A percentile compares a stretch with the other conserved stretches of the same genome.
Evolutionary conservation across 768 basidiomycete species (phyloP).

Genomic region (Pisolithus marmoratus): DNA sequence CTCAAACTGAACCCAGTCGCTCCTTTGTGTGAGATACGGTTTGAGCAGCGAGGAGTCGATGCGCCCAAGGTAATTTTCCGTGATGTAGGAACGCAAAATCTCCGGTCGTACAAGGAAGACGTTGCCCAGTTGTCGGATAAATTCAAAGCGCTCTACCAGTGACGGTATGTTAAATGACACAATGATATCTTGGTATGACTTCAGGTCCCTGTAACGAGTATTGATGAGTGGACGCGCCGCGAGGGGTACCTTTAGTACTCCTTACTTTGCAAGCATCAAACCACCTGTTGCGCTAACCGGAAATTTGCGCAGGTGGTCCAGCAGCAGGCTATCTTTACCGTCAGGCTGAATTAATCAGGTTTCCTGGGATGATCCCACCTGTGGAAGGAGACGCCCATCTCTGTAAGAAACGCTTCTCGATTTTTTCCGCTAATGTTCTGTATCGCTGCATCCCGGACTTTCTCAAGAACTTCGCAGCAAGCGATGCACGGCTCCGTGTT

Average conservation of each 20-base stretch:
- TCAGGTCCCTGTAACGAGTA: conserved; percentile 68
- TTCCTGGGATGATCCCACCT: conserved; percentile 39
- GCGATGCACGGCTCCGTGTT: conserved; percentile 90
- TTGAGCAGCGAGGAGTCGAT: conserved; percentile 83
- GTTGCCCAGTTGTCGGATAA: conserved; percentile 95
- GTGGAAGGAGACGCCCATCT: conserved; percentile 93
- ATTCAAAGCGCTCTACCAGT: conserved; percentile 93
- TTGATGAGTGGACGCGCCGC: background rate
- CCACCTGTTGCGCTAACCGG: conserved; percentile 96
- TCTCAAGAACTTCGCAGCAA: conserved; percentile 82
- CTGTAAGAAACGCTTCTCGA: conserved; percentile 84
- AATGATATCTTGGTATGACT: conserved; percentile 90
- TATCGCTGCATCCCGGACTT: conserved; percentile 69
- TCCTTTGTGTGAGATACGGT: conserved; percentile 86
- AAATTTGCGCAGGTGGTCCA: conserved; percentile 95
- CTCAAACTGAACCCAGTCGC: conserved; percentile 86
- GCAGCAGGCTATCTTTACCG: conserved; percentile 54
- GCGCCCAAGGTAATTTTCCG: conserved; percentile 86
- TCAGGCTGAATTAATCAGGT: conserved; percentile 6
- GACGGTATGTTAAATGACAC: conserved; percentile 76
- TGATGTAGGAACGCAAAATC: conserved; percentile 91
- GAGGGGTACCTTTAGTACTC: conserved; percentile 7
- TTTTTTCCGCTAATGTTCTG: conserved; percentile 89
- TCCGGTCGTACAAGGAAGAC: conserved; percentile 96
- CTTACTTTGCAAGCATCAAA: conserved; percentile 95